Conservation (phyloP, 1,284 basidiomycete species). For the Vanrija sp. region DNA sequence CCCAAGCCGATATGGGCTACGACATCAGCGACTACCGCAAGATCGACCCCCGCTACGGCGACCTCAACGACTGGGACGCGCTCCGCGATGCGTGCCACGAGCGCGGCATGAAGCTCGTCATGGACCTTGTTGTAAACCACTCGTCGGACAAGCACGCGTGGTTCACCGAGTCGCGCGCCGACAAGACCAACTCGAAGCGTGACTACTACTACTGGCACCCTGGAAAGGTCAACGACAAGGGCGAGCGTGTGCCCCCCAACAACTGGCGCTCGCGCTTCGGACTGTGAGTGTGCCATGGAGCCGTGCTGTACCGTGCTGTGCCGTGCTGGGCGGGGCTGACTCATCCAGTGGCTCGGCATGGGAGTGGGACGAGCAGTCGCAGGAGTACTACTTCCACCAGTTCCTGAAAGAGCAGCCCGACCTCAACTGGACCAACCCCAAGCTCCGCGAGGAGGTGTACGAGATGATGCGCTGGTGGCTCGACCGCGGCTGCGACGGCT, state of each 20-base stretch:
- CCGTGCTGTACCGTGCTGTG: too few species aligned
- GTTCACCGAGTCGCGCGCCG: constrained; percentile 42
- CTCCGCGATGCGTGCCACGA: constrained; percentile 43
- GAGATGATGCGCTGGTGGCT: constrained; percentile 52
- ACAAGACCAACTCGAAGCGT: constrained; percentile 46
- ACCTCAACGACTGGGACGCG: constrained; percentile 49
- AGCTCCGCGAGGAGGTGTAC: constrained; percentile 43
- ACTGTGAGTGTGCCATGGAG: constrained; percentile 16
- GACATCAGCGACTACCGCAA: constrained; percentile 49
- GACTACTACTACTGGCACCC: constrained; percentile 53
- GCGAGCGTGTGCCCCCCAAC: constrained; percentile 45
- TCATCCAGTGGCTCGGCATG: constrained; percentile 46
- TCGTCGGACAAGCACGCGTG: constrained; percentile 40
- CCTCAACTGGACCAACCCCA: constrained; percentile 48
- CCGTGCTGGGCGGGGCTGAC: too few species aligned
- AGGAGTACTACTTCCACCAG: constrained; percentile 51
- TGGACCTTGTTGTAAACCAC: constrained; percentile 54
- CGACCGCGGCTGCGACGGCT: constrained; percentile 51
- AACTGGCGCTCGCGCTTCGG: constrained; percentile 53
- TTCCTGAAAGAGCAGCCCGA: constrained; percentile 44
- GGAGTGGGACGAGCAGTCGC: constrained; percentile 50
- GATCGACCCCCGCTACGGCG: constrained; percentile 50
- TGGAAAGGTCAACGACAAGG: constrained; percentile 40
- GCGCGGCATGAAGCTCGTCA: constrained; percentile 48
- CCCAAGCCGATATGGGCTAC: constrained; percentile 30